Evolutionary conservation across 331 rosid species (phyloP).

Genomic region (Telfairia occidentalis): DNA sequence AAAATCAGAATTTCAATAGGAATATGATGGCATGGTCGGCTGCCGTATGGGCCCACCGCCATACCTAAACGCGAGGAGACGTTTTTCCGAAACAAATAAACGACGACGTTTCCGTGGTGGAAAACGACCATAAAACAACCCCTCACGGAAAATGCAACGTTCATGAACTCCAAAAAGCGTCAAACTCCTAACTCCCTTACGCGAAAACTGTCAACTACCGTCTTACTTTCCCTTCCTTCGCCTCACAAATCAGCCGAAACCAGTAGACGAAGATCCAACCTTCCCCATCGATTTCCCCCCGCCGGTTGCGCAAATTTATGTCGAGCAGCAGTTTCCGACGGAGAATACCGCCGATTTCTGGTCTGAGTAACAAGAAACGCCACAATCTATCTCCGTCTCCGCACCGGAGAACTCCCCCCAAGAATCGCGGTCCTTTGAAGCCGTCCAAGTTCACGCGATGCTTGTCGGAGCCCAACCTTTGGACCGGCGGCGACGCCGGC

Average conservation of each 20-base stretch:
- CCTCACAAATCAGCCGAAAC: neutral
- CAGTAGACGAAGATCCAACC: neutral
- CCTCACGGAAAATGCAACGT: neutral
- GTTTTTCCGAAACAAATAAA: neutral
- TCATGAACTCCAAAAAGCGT: neutral
- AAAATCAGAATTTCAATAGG: neutral
- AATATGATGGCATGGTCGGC: neutral
- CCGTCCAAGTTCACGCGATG: conserved; percentile 29
- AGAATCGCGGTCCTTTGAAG: conserved; percentile 21
- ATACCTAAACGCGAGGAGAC: too few relatives aligned
- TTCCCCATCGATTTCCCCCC: neutral
- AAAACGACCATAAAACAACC: neutral
- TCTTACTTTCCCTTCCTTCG: neutral
- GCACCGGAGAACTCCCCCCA: conserved; percentile 15
- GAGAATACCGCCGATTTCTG: conserved; percentile 9
- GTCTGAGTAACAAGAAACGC: conserved; percentile 21
- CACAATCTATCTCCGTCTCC: conserved; percentile 45
- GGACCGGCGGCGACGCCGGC: neutral
- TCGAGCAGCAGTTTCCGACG: conserved; percentile 29
- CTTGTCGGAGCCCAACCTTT: conserved; percentile 53
- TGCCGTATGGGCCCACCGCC: neutral
- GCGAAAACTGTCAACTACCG: conserved; percentile 12
- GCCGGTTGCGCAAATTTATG: too few relatives aligned
- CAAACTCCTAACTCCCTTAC: neutral
- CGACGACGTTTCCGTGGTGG: neutral